Base-by-base conservation (phyloP, 192 early-diverging fungal species). In the Backusella tarrabulga region DNA sequence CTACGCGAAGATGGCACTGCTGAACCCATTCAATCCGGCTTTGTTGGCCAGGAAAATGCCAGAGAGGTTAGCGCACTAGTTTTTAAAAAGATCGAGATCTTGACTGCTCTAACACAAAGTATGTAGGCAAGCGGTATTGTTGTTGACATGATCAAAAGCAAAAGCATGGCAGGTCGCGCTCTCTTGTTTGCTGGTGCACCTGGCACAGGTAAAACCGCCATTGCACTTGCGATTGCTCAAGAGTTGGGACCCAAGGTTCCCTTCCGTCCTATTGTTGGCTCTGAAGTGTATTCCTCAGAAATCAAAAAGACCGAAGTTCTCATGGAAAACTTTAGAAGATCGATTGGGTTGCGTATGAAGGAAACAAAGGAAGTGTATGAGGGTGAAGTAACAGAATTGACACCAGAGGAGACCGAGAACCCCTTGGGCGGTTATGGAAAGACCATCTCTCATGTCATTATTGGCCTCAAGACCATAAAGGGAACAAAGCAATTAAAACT, bases 291-390 rank as follows among this genome's bases (percentile, higher is more conserved):
- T 84, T 98, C 97, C 36, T 91, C 92, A 54, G 98, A 99, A 83
- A 95, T 99, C 68, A 99, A 99, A 82, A 99, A 99, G 87, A 98
- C 98, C 0, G 98, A 98, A 81, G 97, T 99, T n/a, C 87, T 99
- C 35, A 99, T 99, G 98, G 96, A 98, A 77, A 98, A 96, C 90
- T 98, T 99, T 85, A 90, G 98, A 56, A 87, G 97, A 69, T 95
- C 98, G 40, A 99, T 99, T 81, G 95, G 95, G 29, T 85, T 99
- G 68, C 91, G 97, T 38, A 96, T 98, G 84, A 98, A 98, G 85
- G 98, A 99, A 77, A 96, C 95, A 32, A 99, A 98, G 85, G 97
- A 99, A 84, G 98, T 99, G 0, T 99, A 99, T 78, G 98, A 99
- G 84, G 98, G 98, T 71, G 98, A 99, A 83, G 96, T 99, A 29